Conservation (phyloP, 495 filamentous ascomycete species). For the Daldinia caldariorum region DNA sequence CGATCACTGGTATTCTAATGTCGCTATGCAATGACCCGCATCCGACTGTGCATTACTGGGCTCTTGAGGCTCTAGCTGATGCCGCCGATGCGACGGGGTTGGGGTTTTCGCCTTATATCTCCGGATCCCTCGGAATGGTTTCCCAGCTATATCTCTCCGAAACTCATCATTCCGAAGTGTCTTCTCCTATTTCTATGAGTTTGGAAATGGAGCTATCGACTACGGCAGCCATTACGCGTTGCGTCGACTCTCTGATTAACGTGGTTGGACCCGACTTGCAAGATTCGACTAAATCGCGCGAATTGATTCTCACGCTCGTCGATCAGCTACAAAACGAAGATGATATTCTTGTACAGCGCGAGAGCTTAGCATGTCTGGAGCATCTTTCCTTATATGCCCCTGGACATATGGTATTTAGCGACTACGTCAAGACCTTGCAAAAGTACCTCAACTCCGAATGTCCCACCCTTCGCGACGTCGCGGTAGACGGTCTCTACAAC, state of each 20-base stretch:
- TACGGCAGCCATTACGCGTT: conserved; percentile 81
- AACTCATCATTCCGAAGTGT: conserved; percentile 87
- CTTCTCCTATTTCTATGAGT: conserved; percentile 82
- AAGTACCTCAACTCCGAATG: conserved; percentile 74
- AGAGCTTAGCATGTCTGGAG: conserved; percentile 85
- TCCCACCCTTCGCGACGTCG: conserved; percentile 75
- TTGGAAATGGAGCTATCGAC: conserved; percentile 84
- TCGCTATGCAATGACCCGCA: conserved; percentile 96
- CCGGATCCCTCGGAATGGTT: conserved; percentile 89
- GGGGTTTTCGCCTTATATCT: conserved; percentile 88
- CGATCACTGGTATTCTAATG: conserved; percentile 93
- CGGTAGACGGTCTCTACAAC: conserved; percentile 89
- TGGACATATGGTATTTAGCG: conserved; percentile 79
- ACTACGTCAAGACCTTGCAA: conserved; percentile 85
- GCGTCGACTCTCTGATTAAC: conserved; percentile 94
- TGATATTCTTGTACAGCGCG: conserved; percentile 73
- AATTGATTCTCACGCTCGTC: conserved; percentile 88
- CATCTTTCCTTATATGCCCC: conserved; percentile 94
- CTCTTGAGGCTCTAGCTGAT: conserved; percentile 84
- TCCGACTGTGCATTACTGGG: conserved; percentile 95
- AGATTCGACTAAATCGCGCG: conserved; percentile 88
- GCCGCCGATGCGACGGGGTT: conserved; percentile 93
- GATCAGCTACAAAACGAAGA: conserved; percentile 84
- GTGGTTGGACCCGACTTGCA: conserved; percentile 95
- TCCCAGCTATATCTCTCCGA: conserved; percentile 91